Conservation (phyloP, 306 rosid species). For the Carpinus viminea region DNA sequence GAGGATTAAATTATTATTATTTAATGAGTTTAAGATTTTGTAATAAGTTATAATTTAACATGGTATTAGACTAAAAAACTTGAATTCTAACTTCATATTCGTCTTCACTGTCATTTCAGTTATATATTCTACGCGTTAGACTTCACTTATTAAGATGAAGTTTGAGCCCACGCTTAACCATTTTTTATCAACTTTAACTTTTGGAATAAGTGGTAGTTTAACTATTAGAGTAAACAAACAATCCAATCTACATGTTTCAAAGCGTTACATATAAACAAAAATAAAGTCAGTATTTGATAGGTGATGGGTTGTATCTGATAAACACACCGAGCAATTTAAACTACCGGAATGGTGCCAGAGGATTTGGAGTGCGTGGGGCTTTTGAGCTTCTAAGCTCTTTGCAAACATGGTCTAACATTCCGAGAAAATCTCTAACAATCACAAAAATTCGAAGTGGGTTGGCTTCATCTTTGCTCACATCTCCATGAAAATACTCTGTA, state of each 20-base stretch:
- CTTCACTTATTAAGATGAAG: too few species aligned
- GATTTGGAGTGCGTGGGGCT: slow-evolving; percentile 52
- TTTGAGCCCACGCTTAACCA: too few species aligned
- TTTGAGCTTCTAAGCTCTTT: slow-evolving; percentile 77
- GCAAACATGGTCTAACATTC: slow-evolving; percentile 87
- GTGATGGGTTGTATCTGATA: not conserved
- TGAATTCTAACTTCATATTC: too few species aligned
- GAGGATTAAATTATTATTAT: too few species aligned
- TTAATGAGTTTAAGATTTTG: too few species aligned
- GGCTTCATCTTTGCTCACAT: slow-evolving; percentile 78
- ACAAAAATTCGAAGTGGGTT: slow-evolving; percentile 84
- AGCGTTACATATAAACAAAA: slow-evolving; percentile 9
- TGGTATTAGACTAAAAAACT: too few species aligned
- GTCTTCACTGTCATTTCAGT: too few species aligned
- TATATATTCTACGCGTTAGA: too few species aligned
- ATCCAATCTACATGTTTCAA: not conserved
- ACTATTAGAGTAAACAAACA: not conserved
- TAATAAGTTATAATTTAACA: too few species aligned
- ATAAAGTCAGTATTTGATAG: not conserved
- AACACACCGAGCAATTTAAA: slow-evolving; percentile 18
- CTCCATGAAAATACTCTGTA: slow-evolving; percentile 88
- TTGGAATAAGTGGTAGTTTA: not conserved
- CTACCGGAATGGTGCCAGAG: slow-evolving; percentile 76
- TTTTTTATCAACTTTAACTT: too few species aligned
- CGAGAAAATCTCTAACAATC: slow-evolving; percentile 89